These are phyloP conservation scores for Centella asiatica DNA, from an alignment of 129 eudicot species.

Conservation along the genomic window DNA sequence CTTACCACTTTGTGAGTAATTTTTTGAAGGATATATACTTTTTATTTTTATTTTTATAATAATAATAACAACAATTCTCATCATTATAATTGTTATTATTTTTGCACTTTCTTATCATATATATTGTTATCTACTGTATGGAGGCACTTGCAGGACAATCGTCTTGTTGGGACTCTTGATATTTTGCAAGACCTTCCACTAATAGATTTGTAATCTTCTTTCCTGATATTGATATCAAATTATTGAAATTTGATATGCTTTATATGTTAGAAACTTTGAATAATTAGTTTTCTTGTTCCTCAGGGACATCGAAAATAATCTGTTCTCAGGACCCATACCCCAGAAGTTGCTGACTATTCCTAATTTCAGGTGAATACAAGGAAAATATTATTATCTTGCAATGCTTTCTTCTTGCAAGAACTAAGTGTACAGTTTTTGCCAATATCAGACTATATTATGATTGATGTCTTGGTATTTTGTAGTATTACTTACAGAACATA, in stretches of 20 bases:
- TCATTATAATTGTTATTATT: not conserved
- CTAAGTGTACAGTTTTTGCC: not conserved
- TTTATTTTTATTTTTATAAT: not conserved
- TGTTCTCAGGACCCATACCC: slow-evolving; percentile 94
- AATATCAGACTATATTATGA: not conserved
- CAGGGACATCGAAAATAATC: slow-evolving; percentile 82
- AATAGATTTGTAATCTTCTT: slow-evolving; percentile 44
- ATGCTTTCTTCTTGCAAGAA: not conserved
- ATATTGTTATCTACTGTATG: too few species aligned
- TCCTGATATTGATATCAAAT: slow-evolving; percentile 4
- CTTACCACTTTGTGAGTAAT: slow-evolving; percentile 64
- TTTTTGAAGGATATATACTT: not conserved
- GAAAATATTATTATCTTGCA: not conserved
- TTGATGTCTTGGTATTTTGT: not conserved
- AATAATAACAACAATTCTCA: not conserved
- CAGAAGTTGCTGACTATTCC: slow-evolving; percentile 52
- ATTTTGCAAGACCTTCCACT: slow-evolving; percentile 81
- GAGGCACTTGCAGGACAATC: slow-evolving; percentile 86
- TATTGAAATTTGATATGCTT: not conserved
- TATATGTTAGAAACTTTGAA: slow-evolving; percentile 2
- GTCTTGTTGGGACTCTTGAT: slow-evolving; percentile 58
- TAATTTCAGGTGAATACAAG: slow-evolving; percentile 58
- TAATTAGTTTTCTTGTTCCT: slow-evolving; percentile 20
- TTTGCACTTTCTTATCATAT: too few species aligned
- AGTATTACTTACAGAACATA: not conserved